Percentiles rank a stretch among this genome's conserved stretches.
phyloP scores from a whole-genome alignment of 805 yeast genomes.

The Pichia ethanolica region DNA sequence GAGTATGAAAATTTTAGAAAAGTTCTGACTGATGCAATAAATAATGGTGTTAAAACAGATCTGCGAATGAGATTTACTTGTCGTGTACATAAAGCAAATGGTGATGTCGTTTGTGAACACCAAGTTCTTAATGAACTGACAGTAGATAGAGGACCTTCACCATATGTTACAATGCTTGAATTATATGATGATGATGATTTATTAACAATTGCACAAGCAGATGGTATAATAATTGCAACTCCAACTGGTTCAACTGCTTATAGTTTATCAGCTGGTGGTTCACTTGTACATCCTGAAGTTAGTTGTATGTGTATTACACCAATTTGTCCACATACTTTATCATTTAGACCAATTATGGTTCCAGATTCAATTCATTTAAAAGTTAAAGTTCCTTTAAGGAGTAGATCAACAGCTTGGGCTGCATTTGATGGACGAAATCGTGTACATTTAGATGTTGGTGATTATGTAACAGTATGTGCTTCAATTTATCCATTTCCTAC shows the following conservation, averaged over 20 bases:
- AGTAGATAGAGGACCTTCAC: slow-evolving; percentile 89
- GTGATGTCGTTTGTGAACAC: slow-evolving; percentile 52
- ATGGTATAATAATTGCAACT: slow-evolving; percentile 85
- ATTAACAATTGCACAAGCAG: slow-evolving; percentile 88
- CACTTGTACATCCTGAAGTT: slow-evolving; percentile 89
- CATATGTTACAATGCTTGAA: slow-evolving; percentile 84
- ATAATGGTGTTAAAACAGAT: slow-evolving; percentile 67
- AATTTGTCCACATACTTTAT: slow-evolving; percentile 90
- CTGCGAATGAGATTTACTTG: slow-evolving; percentile 86
- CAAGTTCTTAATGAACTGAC: slow-evolving; percentile 87
- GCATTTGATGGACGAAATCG: slow-evolving; percentile 91
- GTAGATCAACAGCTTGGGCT: slow-evolving; percentile 93
- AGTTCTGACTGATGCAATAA: slow-evolving; percentile 49
- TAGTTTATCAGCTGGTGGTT: slow-evolving; percentile 91
- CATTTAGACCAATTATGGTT: slow-evolving; percentile 83
- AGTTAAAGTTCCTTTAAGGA: slow-evolving; percentile 68
- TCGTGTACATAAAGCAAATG: slow-evolving; percentile 50
- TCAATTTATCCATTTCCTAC: slow-evolving; percentile 93
- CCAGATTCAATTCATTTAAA: slow-evolving; percentile 89
- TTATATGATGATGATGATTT: slow-evolving; percentile 81
- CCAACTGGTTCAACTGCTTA: slow-evolving; percentile 97
- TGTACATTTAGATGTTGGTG: slow-evolving; percentile 74
- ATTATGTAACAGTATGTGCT: slow-evolving; percentile 77
- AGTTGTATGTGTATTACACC: slow-evolving; percentile 92
- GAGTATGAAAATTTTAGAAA: slow-evolving; percentile 65